Conservation (phyloP, 805 yeast species). For the Cyberlindnera maritima region DNA sequence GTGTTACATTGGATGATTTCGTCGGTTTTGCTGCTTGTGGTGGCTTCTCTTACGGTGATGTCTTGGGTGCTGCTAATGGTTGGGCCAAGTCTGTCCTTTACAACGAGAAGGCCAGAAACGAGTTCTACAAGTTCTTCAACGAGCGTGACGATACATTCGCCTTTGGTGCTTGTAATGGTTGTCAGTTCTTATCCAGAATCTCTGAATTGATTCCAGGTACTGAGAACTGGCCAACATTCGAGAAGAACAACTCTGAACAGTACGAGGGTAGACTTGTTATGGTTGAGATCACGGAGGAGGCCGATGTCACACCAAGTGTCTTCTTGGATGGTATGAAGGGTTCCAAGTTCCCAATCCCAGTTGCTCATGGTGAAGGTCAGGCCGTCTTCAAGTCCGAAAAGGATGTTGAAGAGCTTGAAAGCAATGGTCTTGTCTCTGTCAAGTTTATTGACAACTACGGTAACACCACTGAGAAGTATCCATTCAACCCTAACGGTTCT, state of each 20-base stretch:
- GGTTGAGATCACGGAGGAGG: conserved; percentile 70
- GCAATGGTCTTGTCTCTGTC: conserved; percentile 57
- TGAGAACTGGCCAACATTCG: conserved; percentile 94
- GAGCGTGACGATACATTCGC: conserved; percentile 91
- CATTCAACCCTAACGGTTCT: conserved; percentile 96
- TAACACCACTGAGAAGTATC: conserved; percentile 74
- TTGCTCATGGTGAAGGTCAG: conserved; percentile 98
- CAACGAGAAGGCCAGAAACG: conserved; percentile 71
- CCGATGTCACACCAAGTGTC: conserved; percentile 47
- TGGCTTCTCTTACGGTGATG: conserved; percentile 98
- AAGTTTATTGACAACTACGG: conserved; percentile 93
- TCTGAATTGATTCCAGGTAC: conserved; percentile 89
- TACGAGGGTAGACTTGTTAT: conserved; percentile 93
- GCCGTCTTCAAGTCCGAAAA: conserved; percentile 61
- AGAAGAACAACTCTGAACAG: conserved; percentile 87
- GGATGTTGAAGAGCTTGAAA: conserved; percentile 46
- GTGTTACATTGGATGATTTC: conserved; percentile 69
- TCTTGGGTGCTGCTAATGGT: conserved; percentile 97
- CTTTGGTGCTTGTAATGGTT: conserved; percentile 97
- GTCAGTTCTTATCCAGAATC: conserved; percentile 90
- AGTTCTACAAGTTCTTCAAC: conserved; percentile 79
- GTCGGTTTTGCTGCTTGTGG: conserved; percentile 98
- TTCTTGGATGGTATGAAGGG: conserved; percentile 91
- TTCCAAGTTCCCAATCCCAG: conserved; percentile 93
- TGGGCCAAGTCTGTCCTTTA: conserved; percentile 97